Percentiles rank a stretch among this genome's conserved stretches.
These are phyloP conservation scores for Pichia kluyveri DNA, from an alignment of 805 yeast species.

Conservation along the genomic window DNA sequence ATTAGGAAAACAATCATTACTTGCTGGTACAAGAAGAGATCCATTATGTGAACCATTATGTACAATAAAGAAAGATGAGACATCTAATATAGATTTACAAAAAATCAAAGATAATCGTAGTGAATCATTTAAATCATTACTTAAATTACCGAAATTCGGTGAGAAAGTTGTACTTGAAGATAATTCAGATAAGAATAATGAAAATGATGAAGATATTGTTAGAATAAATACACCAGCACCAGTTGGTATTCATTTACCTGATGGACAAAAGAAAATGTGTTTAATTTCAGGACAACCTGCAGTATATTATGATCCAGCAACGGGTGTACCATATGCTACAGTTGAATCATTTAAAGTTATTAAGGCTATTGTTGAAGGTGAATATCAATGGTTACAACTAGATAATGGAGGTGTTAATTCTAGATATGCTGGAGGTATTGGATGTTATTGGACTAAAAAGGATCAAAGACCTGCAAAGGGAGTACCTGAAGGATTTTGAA, in stretches of 20 bases:
- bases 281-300: conserved; percentile 72
- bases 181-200: conserved; percentile 28
- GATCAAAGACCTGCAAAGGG: conserved; percentile 61
- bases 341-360: conserved; percentile 68
- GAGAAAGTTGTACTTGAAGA: conserved; percentile 37
- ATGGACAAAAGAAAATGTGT: conserved; percentile 59
- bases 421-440: conserved; percentile 26
- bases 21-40: conserved; percentile 44
- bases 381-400: conserved; percentile 42
- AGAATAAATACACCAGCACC: conserved; percentile 65
- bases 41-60: conserved; percentile 39
- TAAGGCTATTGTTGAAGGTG: conserved; percentile 48
- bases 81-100: conserved; percentile 19
- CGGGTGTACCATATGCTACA: conserved; percentile 79
- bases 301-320: conserved; percentile 77
- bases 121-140: conserved; percentile 31
- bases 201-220: conserved; percentile 29
- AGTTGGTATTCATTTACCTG: conserved; percentile 62
- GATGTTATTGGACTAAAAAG: conserved; percentile 33
- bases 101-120: conserved; percentile 19
- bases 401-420: conserved; percentile 36
- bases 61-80: conserved; percentile 21
- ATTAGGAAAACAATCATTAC: conserved; percentile 53
- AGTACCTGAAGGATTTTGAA: conserved; percentile 72
- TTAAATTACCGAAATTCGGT: conserved; percentile 56